Evolutionary conservation across 805 yeast genomes (phyloP), one percentile per base, ranked within the genome.

Genomic region (Cyberlindnera euphorbiiphila): DNA sequence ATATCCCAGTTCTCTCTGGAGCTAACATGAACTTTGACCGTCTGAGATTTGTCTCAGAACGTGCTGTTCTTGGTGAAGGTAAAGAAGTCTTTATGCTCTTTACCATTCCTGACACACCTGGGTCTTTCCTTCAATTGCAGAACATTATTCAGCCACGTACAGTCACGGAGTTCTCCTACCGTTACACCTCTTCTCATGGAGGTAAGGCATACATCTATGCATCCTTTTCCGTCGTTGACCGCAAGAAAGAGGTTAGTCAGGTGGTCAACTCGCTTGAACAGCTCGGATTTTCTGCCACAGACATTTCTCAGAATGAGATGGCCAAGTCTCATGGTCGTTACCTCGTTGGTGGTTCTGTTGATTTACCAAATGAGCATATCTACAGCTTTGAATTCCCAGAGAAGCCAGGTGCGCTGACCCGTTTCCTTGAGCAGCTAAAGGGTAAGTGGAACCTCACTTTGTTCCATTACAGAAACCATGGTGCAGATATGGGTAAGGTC

Each of bases 11-110:
- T 16, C 69, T 93, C 39, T 83, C 95, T 15, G 99, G 99, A 42
- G 99, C 99, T 24, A 93, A 93, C 64, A 89, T 93, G 95, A 91
- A 94, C 66, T 93, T 93, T 58, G 98, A 91, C 62, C 75, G 99
- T 53, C 71, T 93, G 53, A 74, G 99, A 59, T 93, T 93, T 61
- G 97, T 93, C 15, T 78, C 95, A 41, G 99, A 93, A 63, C 81
- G 99, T 63, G 97, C 98, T 11, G 94, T 86, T 35, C 72, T 93
- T n/a, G 99, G 98, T 65, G 98, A 91, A 60, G 98, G 98, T 39
- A 85, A 82, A 51, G 99, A 93, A 66, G 95, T 87, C 6, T 91
- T 94, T 54, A 70, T 93, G 71, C 76, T 85, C 32, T 87, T 89
- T 13, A 81, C 87, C 29, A 87, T 93, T 47, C 97, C 98, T 17